Base-by-base conservation (phyloP, 1,284 basidiomycete species). In the Rhodotorula sp. region DNA sequence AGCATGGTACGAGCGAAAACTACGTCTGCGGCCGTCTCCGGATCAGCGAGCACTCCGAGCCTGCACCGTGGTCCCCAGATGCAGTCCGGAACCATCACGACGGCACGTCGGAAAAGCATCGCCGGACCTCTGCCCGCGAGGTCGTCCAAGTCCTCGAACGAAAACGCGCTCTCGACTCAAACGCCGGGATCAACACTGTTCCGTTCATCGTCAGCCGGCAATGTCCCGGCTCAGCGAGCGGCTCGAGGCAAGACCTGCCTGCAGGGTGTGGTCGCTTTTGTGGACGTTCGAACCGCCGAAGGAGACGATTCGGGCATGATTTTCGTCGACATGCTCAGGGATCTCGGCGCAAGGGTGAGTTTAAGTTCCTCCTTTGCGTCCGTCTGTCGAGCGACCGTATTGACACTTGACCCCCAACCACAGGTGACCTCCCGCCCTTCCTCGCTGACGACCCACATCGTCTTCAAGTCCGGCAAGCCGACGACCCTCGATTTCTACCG, bases 241-340 rank as follows among this genome's bases (percentile, higher is more conserved):
- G 54, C 54, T 26, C 54, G 54, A 16, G 47, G n/a, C n/a, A 59
- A 68, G 54, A 38, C 54, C 21, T 50, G 64, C 16, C 55, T 71
- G 23, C 26, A 89, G 68, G 87, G 88, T 18, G 95, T 93, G 64
- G 86, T 87, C 2, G 89, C 94, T 8, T 95, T 91, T 77, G 92
- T 97, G 58, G 94, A 97, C 79, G 92, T 97, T 28, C 84, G 87
- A 75, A 93, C 90, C 4, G 89, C 90, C 49, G 89, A 92, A 72
- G 92, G 93, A 1, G 90, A 92, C 64, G 90, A 95, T 78, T 90
- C 90, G 0, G 88, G 90, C 0, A 85, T 85, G n/a, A 81, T 93
- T 70, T 95, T 95, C 79, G 85, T 88, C 6, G 90, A 94, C 66
- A 93, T 95, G 88, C 80, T 97, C 71, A 86, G 86, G 77, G 84